Evolutionary conservation across 805 yeast genomes (phyloP).

Genomic region (Wickerhamiella australiensis): DNA sequence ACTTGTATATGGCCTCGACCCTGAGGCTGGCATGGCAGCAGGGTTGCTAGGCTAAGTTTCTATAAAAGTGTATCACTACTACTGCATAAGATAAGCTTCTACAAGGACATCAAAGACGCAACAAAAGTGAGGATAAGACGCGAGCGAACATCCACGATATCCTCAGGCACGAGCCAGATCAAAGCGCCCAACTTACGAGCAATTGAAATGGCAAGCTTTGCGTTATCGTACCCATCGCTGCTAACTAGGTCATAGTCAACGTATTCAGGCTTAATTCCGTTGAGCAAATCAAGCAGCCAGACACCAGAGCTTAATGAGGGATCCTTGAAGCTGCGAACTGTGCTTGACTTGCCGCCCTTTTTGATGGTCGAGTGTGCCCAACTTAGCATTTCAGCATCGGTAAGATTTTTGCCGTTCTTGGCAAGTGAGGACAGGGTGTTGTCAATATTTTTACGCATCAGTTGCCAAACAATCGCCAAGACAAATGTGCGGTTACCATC

Average conservation of each 20-base stretch:
- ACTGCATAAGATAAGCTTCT: background rate
- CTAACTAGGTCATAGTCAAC: constrained; percentile 90
- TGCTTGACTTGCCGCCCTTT: constrained; percentile 69
- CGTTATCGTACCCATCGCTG: constrained; percentile 85
- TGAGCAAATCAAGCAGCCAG: constrained; percentile 75
- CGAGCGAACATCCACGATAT: constrained; percentile 89
- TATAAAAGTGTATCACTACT: background rate
- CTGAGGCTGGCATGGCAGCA: too few relatives aligned
- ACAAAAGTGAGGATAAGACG: constrained; percentile 88
- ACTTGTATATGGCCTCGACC: too few relatives aligned
- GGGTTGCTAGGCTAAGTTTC: too few relatives aligned
- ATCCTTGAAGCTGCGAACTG: constrained; percentile 78
- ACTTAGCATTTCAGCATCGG: constrained; percentile 74
- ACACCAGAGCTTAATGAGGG: constrained; percentile 62
- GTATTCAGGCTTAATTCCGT: constrained; percentile 94
- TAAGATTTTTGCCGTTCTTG: constrained; percentile 57
- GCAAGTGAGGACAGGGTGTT: constrained; percentile 66
- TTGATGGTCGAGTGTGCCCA: constrained; percentile 86
- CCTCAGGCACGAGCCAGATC: constrained; percentile 99
- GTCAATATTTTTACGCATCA: constrained; percentile 91
- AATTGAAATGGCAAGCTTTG: constrained; percentile 91
- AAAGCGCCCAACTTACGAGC: constrained; percentile 97
- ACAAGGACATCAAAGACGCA: constrained; percentile 81
- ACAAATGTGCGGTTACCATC: constrained; percentile 87
- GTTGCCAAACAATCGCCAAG: constrained; percentile 92